phyloP scores from a whole-genome alignment of 2,329 filamentous ascomycete genomes.

The Botrytis cinerea region DNA sequence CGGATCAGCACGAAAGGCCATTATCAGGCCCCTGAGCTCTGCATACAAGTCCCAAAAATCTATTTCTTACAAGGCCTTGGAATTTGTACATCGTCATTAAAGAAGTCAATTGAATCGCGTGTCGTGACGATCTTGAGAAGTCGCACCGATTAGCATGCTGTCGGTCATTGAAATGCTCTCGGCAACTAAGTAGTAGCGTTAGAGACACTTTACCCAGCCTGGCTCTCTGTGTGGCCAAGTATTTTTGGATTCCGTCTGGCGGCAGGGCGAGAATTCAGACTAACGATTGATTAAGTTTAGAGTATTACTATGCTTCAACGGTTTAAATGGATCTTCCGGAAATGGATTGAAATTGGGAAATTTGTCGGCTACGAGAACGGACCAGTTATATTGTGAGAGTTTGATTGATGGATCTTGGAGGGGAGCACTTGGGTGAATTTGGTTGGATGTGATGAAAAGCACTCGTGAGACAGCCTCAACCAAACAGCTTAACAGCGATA shows the following conservation, averaged over 20 bases:
- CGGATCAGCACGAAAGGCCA: slow-evolving; percentile 14
- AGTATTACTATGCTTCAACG: neutral
- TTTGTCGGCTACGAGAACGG: slow-evolving; percentile 2
- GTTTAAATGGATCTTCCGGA: slow-evolving; percentile 12
- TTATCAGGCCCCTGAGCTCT: slow-evolving; percentile 5
- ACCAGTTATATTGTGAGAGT: neutral
- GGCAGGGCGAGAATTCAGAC: neutral
- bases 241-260: slow-evolving; percentile 7
- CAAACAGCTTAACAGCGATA: neutral
- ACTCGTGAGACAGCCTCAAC: neutral
- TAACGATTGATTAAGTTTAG: slow-evolving; percentile 4
- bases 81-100: slow-evolving; percentile 5
- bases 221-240: slow-evolving; percentile 5
- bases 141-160: slow-evolving; percentile 20
- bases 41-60: neutral
- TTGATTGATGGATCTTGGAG: slow-evolving; percentile 9
- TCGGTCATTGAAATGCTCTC: slow-evolving; percentile 6
- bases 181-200: neutral
- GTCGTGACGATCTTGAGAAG: neutral
- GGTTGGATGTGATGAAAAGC: neutral
- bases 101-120: neutral
- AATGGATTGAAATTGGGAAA: neutral
- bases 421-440: slow-evolving; percentile 8
- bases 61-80: neutral
- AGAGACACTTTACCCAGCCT: slow-evolving; percentile 9